Conservation (phyloP, 345 rosid genomes). For the Pistacia atlantica region DNA sequence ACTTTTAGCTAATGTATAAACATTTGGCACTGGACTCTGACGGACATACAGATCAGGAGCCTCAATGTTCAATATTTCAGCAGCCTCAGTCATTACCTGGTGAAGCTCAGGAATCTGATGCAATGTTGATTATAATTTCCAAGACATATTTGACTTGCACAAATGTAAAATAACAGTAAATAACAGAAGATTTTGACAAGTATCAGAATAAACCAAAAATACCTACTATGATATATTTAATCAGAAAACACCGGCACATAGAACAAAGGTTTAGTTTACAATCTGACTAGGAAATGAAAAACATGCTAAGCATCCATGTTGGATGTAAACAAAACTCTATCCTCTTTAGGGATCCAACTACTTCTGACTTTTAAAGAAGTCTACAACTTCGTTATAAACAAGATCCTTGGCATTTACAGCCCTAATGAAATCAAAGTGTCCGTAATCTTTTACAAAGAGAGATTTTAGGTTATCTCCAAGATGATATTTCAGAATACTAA, state of each 20-base stretch:
- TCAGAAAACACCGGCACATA: neutral
- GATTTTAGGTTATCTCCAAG: constrained; percentile 56
- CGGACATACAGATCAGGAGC: constrained; percentile 92
- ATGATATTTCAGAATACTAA: constrained; percentile 65
- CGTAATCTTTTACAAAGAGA: constrained; percentile 66
- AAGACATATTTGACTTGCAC: neutral
- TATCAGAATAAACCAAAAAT: neutral
- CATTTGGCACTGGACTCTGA: constrained; percentile 93
- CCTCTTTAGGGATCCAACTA: no score
- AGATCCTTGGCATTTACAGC: constrained; percentile 76
- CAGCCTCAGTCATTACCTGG: constrained; percentile 78
- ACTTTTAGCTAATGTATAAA: constrained; percentile 82
- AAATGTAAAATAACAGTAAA: neutral
- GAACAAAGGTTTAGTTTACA: neutral
- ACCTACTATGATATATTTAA: neutral
- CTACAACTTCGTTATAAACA: constrained; percentile 57
- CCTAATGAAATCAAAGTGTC: constrained; percentile 90
- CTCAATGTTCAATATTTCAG: constrained; percentile 72
- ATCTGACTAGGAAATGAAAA: neutral
- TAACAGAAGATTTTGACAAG: neutral
- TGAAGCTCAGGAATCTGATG: constrained; percentile 87
- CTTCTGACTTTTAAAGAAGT: constrained; percentile 49
- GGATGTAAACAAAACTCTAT: no score
- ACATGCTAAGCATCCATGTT: neutral
- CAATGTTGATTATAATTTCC: neutral